Percentiles rank a stretch among this genome's conserved stretches.
phyloP scores from a whole-genome alignment of 768 basidiomycete genomes.

The Psilocybe subaeruginosa region DNA sequence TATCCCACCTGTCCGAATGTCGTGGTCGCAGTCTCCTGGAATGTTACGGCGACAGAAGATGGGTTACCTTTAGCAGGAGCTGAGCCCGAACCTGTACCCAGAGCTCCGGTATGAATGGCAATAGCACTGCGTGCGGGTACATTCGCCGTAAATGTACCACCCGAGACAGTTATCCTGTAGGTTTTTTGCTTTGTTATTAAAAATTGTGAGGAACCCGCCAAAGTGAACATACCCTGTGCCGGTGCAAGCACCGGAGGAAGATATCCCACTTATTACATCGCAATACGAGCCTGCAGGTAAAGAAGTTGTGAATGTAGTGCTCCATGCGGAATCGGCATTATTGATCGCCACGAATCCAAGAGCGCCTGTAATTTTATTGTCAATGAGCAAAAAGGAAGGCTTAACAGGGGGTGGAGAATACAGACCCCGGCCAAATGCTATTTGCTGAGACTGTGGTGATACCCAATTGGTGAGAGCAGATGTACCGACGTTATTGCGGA shows the following conservation, averaged over 20 bases:
- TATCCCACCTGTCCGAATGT: constrained; percentile 54
- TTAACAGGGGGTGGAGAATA: not conserved
- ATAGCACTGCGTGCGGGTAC: constrained; percentile 55
- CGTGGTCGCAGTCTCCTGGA: constrained; percentile 59
- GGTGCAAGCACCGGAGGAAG: constrained; percentile 44
- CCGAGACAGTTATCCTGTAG: constrained; percentile 50
- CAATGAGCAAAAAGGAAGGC: not conserved
- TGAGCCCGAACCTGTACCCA: constrained; percentile 30
- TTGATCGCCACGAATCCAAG: constrained; percentile 70
- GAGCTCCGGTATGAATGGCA: constrained; percentile 55
- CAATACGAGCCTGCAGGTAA: constrained; percentile 64
- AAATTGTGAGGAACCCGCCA: not conserved
- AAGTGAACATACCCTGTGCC: constrained; percentile 45
- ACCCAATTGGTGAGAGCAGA: constrained; percentile 59
- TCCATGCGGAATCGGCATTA: constrained; percentile 62
- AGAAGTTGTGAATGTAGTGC: constrained; percentile 55
- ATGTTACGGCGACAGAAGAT: constrained; percentile 43
- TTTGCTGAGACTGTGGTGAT: constrained; percentile 57
- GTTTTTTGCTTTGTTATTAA: not conserved
- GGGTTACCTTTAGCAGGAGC: constrained; percentile 5
- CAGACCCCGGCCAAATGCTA: constrained; percentile 67
- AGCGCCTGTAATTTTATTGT: constrained; percentile 37
- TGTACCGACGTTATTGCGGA: constrained; percentile 59
- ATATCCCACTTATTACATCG: constrained; percentile 59
- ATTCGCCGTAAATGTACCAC: constrained; percentile 51